Evolutionary conservation across 2,329 filamentous ascomycete species (phyloP).

Genomic region (Coniosporium tulheliwenetii): DNA sequence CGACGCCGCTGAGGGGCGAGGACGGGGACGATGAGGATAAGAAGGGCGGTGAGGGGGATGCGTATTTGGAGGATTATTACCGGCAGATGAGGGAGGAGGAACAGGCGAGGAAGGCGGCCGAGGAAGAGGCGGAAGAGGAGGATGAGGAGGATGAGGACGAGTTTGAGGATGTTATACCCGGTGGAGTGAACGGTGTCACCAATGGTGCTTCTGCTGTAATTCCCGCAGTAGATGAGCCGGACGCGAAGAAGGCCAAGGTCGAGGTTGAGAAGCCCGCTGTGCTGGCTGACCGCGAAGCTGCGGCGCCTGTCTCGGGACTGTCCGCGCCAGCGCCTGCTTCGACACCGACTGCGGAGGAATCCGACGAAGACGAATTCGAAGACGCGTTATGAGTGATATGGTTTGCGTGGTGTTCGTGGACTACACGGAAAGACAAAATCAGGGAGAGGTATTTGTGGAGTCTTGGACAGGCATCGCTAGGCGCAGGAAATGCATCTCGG

Average conservation of each 20-base stretch:
- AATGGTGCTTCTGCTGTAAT: too few species aligned
- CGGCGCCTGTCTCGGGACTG: neutral
- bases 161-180: conserved; percentile 23
- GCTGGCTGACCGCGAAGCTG: neutral
- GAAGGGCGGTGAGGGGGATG: conserved; percentile 32
- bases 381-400: neutral
- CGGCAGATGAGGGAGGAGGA: conserved; percentile 5
- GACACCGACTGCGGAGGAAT: neutral
- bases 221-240: neutral
- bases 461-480: too few species aligned
- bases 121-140: conserved; percentile 10
- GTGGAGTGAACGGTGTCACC: neutral
- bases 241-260: neutral
- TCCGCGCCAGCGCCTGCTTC: neutral
- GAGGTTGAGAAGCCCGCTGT: neutral
- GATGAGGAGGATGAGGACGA: conserved; percentile 32
- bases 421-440: too few species aligned
- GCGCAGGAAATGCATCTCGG: too few species aligned
- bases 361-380: neutral
- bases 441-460: too few species aligned
- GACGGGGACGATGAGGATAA: conserved; percentile 37
- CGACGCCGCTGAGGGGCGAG: conserved; percentile 23
- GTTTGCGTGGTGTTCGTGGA: too few species aligned
- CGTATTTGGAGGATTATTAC: conserved; percentile 31
- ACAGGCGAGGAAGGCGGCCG: neutral